Conservation (phyloP, 148 eudicot species). For the Linanthus parryae region DNA sequence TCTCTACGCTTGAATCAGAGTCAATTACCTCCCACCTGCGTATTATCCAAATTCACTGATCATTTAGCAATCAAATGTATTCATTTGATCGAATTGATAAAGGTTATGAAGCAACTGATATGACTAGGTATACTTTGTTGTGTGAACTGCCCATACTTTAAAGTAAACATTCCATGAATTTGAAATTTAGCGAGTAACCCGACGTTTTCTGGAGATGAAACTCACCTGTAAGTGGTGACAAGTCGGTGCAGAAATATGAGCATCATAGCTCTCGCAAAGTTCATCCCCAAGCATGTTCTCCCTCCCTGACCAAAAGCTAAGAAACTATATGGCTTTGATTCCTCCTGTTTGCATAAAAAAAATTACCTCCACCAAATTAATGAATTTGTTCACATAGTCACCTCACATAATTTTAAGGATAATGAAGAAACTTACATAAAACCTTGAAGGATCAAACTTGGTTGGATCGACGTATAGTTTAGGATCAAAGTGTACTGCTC, state of each 20-base stretch:
- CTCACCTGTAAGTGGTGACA: slow-evolving; percentile 40
- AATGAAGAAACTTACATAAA: slow-evolving; percentile 29
- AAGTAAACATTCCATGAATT: not conserved
- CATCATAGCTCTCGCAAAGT: slow-evolving; percentile 43
- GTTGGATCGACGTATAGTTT: slow-evolving; percentile 25
- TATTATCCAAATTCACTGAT: not conserved
- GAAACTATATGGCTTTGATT: slow-evolving; percentile 36
- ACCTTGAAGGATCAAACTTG: slow-evolving; percentile 35
- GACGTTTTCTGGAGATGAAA: not conserved
- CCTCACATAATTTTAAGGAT: too few relatives aligned
- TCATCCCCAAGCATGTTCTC: slow-evolving; percentile 45
- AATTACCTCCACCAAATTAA: too few relatives aligned
- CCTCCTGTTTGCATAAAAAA: slow-evolving; percentile 19
- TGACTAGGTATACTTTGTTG: too few relatives aligned
- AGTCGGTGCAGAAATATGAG: slow-evolving; percentile 42
- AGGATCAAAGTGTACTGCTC: slow-evolving; percentile 43
- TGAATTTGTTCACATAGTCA: too few relatives aligned
- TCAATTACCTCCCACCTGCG: slow-evolving; percentile 44
- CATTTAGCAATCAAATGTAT: not conserved
- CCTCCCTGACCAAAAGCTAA: slow-evolving; percentile 52
- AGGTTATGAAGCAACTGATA: too few relatives aligned
- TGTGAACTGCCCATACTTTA: too few relatives aligned
- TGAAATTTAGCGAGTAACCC: not conserved
- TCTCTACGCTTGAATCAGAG: slow-evolving; percentile 29
- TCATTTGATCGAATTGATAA: not conserved